Percentiles rank a stretch among this genome's conserved stretches.
phyloP scores from a whole-genome alignment of 2,329 filamentous ascomycete genomes.

The Ilyonectria sp. region DNA sequence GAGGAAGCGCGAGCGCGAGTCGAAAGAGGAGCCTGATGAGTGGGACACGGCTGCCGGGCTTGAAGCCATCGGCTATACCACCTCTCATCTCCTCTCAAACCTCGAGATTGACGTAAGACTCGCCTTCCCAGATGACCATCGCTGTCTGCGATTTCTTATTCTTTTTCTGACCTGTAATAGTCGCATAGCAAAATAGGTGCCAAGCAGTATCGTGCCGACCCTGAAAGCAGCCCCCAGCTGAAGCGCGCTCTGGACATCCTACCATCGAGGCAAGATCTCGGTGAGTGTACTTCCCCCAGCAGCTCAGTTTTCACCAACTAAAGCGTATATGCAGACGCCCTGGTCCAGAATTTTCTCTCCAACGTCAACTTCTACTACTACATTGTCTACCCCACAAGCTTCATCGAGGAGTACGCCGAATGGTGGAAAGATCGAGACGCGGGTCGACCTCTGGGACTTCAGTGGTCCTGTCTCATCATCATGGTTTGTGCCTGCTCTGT shows the following conservation, averaged over 20 bases:
- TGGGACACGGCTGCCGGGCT: slow-evolving; percentile 39
- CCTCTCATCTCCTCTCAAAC: slow-evolving; percentile 51
- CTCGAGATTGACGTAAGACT: slow-evolving; percentile 47
- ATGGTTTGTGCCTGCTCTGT: slow-evolving; percentile 56
- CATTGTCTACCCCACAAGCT: slow-evolving; percentile 54
- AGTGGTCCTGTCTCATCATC: slow-evolving; percentile 57
- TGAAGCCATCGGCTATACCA: slow-evolving; percentile 54
- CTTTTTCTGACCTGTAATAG: slow-evolving; percentile 16
- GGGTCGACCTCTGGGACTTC: slow-evolving; percentile 51
- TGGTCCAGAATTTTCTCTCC: slow-evolving; percentile 57
- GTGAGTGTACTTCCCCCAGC: slow-evolving; percentile 40
- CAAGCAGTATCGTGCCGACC: slow-evolving; percentile 25
- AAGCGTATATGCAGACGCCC: slow-evolving; percentile 45
- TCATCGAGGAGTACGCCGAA: slow-evolving; percentile 53
- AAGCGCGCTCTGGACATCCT: slow-evolving; percentile 51
- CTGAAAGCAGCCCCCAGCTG: slow-evolving; percentile 49
- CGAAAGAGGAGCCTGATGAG: slow-evolving; percentile 31
- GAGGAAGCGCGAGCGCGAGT: slow-evolving; percentile 48
- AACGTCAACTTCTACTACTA: slow-evolving; percentile 58
- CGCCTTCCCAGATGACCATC: not conserved
- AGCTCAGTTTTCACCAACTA: slow-evolving; percentile 12
- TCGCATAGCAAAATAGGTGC: slow-evolving; percentile 22
- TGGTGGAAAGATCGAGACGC: slow-evolving; percentile 53
- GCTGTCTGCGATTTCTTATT: not conserved
- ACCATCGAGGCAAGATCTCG: slow-evolving; percentile 51